Evolutionary conservation across 768 basidiomycete species (phyloP).

Genomic region (Xerocomellus chrysenteron): DNA sequence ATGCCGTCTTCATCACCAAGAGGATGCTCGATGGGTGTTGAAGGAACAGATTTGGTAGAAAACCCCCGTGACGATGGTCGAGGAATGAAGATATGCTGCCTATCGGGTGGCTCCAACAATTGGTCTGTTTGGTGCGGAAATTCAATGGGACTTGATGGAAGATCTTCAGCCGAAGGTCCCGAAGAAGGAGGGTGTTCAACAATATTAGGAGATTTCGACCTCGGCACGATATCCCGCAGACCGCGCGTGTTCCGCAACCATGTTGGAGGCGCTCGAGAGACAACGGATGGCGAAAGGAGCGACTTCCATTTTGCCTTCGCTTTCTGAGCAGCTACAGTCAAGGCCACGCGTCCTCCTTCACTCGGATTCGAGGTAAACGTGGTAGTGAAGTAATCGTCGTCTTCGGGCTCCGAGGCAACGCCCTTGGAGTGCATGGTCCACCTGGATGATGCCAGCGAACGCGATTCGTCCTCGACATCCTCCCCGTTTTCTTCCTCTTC

Average conservation of each 20-base stretch:
- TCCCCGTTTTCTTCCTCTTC: conserved; percentile 39
- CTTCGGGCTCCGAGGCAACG: conserved; percentile 35
- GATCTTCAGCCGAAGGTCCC: conserved; percentile 25
- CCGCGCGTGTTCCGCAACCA: conserved; percentile 32
- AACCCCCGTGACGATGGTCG: conserved; percentile 29
- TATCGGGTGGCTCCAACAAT: conserved; percentile 23
- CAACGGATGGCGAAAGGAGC: conserved; percentile 37
- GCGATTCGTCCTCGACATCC: conserved; percentile 46
- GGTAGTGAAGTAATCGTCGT: conserved; percentile 40
- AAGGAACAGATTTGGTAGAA: conserved; percentile 30
- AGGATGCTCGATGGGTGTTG: conserved; percentile 36
- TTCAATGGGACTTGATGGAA: conserved; percentile 23
- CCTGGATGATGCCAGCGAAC: conserved; percentile 54
- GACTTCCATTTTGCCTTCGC: conserved; percentile 57
- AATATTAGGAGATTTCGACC: conserved; percentile 26
- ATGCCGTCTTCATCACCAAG: conserved; percentile 44
- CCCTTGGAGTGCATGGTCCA: conserved; percentile 45
- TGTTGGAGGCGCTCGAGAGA: conserved; percentile 31
- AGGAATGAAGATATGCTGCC: conserved; percentile 20
- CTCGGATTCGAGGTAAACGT: conserved; percentile 24
- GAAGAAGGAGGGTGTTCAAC: conserved; percentile 26
- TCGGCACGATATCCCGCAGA: conserved; percentile 3
- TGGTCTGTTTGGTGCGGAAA: neutral
- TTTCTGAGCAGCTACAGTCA: conserved; percentile 46
- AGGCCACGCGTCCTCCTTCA: conserved; percentile 38